Percentiles rank a stretch among this genome's conserved stretches.
Conservation (phyloP, 1,139 yeast genomes). For the Saccharomycopsis crataegensis region DNA sequence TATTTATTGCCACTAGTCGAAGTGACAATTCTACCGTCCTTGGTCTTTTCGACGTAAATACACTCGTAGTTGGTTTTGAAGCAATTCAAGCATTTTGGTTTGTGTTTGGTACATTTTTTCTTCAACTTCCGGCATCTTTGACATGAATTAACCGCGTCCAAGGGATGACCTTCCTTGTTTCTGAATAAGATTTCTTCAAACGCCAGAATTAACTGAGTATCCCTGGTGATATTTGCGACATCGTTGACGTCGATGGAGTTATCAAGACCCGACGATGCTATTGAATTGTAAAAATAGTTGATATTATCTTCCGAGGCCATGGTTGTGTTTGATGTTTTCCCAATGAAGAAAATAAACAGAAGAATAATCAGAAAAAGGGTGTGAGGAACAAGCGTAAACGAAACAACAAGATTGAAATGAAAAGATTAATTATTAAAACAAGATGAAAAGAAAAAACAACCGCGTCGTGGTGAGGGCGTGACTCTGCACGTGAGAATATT, state of each 20-base stretch:
- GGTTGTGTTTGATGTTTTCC: neutral
- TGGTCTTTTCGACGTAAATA: conserved; percentile 16
- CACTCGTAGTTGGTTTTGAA: conserved; percentile 20
- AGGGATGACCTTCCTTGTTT: conserved; percentile 6
- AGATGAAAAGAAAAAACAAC: too few species aligned
- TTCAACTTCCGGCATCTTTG: conserved; percentile 19
- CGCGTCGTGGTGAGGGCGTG: too few species aligned
- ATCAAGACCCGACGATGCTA: neutral
- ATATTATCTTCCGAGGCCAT: neutral
- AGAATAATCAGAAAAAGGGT: too few species aligned
- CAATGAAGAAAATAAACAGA: too few species aligned
- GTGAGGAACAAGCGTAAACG: too few species aligned
- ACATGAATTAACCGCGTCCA: conserved; percentile 18
- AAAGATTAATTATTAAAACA: too few species aligned
- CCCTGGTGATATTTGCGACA: conserved; percentile 17
- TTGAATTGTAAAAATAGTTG: conserved; percentile 1
- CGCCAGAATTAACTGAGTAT: conserved; percentile 9
- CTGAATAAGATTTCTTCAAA: conserved; percentile 13
- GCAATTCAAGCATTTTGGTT: conserved; percentile 19
- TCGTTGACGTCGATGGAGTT: conserved; percentile 9
- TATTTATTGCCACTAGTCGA: conserved; percentile 13
- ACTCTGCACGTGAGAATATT: too few species aligned
- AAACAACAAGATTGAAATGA: too few species aligned
- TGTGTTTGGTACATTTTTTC: conserved; percentile 20
- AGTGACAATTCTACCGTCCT: conserved; percentile 2